These are phyloP conservation scores for Boletales sp. DNA, from an alignment of 768 basidiomycete species.

Conservation along the genomic window DNA sequence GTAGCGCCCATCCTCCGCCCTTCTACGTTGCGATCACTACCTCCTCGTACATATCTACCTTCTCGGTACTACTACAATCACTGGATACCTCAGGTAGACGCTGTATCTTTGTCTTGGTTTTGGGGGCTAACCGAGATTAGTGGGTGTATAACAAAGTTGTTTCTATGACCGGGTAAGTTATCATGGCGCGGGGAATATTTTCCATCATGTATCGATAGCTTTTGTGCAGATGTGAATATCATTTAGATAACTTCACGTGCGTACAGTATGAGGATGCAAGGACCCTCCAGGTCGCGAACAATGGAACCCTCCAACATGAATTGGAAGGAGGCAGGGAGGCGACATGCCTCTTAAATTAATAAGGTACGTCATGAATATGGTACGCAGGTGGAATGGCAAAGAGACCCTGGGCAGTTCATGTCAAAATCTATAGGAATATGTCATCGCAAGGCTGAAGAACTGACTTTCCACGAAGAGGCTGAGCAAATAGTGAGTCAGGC, in stretches of 20 bases:
- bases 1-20: slow-evolving; percentile 29
- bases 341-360: too few species aligned
- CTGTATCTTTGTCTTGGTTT: background rate
- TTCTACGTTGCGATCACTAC: slow-evolving; percentile 33
- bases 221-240: slow-evolving; percentile 32
- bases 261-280: slow-evolving; percentile 33
- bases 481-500: too few species aligned
- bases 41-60: slow-evolving; percentile 24
- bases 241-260: slow-evolving; percentile 36
- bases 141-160: slow-evolving; percentile 12
- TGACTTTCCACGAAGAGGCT: too few species aligned
- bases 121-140: slow-evolving; percentile 7
- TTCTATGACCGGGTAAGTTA: slow-evolving; percentile 10
- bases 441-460: too few species aligned
- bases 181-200: background rate
- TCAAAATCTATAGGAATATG: too few species aligned
- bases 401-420: too few species aligned
- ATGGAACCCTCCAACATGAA: too few species aligned
- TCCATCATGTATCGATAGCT: background rate
- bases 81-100: slow-evolving; percentile 24
- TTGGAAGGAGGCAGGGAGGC: too few species aligned
- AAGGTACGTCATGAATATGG: too few species aligned
- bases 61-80: slow-evolving; percentile 34
- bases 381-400: too few species aligned
- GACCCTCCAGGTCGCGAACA: slow-evolving; percentile 34